Evolutionary conservation across 2,329 filamentous ascomycete species (phyloP), one percentile per base, ranked within the genome.

Genomic region (Elsinoe arachidis): DNA sequence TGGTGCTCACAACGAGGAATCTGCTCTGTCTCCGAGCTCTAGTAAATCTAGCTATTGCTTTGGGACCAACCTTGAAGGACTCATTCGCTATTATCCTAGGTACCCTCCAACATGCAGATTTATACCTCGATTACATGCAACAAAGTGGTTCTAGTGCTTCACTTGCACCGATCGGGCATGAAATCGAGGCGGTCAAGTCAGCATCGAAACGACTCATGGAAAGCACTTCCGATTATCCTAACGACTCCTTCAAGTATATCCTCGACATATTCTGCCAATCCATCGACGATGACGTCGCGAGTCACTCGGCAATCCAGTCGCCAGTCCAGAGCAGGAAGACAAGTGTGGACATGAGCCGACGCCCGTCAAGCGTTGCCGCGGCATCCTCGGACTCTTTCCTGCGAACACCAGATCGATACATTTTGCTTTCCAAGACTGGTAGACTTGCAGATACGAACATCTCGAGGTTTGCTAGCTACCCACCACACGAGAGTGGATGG

Each of bases 21-120:
- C 75, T 99, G 3, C 76, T 97, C 1, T 99, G 93, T 65, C 76
- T 99, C 43, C 80, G 95, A 66, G 93, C 93, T 30, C 77, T 99
- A 14, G 75, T 99, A n/a, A 99, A 99, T 64, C 74, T 99, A 2
- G 93, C 93, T 1, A 99, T 97, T 65, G 93, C 93, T 2, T 74
- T 99, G 1, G 93, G 93, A 0, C 90, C 93, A 2, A 96, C 90
- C 0, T 77, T 99, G 0, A 85, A 87, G 35, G 78, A 80, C 12
- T 88, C 92, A 0, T 99, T 95, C 88, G 85, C 84, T 1, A 97
- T 99, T 58, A 78, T 99, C 14, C 79, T 99, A 1, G 91, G 95
- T 66, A 95, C 91, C 0, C 74, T 99, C 6, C 90, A 96, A 66
- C 89, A 96, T 69, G 91, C 92, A 2, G 93, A 97, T 65, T 84